These are phyloP conservation scores for Podila epigama DNA, from an alignment of 192 early-diverging fungal genomes.

Conservation along the genomic window DNA sequence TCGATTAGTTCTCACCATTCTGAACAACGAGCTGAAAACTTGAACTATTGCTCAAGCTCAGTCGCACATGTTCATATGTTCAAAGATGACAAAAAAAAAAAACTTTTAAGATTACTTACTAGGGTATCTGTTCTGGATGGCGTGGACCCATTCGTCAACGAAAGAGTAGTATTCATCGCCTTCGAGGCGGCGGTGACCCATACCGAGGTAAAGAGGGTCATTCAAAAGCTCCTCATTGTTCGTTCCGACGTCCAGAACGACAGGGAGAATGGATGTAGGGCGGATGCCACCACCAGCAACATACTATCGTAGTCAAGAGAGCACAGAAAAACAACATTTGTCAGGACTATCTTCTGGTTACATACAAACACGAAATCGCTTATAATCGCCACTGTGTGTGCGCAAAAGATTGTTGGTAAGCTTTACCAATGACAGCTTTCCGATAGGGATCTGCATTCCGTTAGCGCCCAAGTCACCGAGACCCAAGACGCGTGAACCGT, in stretches of 20 bases:
- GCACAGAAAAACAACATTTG: neutral
- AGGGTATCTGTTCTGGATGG: conserved; percentile 61
- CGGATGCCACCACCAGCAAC: conserved; percentile 88
- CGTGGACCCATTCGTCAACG: conserved; percentile 63
- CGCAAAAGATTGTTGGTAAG: neutral
- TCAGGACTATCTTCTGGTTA: neutral
- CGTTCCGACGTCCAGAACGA: conserved; percentile 92
- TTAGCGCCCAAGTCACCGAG: conserved; percentile 95
- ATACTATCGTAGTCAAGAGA: conserved; percentile 67
- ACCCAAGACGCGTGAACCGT: conserved; percentile 93
- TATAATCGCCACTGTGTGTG: neutral
- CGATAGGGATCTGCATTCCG: conserved; percentile 95
- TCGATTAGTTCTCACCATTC: no score
- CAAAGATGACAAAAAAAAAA: no score
- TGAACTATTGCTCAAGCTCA: no score
- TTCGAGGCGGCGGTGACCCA: conserved; percentile 68
- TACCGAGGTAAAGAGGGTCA: conserved; percentile 91
- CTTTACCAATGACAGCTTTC: conserved; percentile 73
- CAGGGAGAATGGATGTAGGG: conserved; percentile 86
- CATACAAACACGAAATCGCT: neutral
- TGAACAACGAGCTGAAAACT: no score
- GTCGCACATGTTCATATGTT: no score
- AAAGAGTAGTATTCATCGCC: conserved; percentile 64
- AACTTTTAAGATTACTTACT: conserved; percentile 41
- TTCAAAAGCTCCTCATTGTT: conserved; percentile 81